Conservation (phyloP, 352 stramenopile genomes). For the Thalassiosira livingstoniorum region DNA sequence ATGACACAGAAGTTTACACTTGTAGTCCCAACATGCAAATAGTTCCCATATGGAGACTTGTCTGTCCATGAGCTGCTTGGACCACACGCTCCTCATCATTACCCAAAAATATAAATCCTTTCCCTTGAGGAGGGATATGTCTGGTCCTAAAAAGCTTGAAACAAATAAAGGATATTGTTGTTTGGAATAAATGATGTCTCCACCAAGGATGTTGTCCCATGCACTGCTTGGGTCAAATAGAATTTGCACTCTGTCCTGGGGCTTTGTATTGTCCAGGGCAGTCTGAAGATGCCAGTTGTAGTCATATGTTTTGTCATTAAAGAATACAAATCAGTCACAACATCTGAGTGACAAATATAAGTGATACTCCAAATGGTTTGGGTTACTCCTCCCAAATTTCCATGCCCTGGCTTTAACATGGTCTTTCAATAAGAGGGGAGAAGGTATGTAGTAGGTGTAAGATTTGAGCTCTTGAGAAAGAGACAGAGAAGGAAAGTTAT, state of each 20-base stretch:
- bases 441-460: background rate
- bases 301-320: no score
- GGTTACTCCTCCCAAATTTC: background rate
- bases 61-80: no score
- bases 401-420: background rate
- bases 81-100: background rate
- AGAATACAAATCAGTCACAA: background rate
- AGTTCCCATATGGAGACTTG: no score
- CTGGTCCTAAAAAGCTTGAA: background rate
- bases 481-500: background rate
- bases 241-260: background rate
- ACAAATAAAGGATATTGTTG: background rate
- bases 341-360: background rate
- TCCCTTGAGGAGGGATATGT: background rate
- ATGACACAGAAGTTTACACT: no score
- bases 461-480: background rate
- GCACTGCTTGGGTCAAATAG: conserved; percentile 5
- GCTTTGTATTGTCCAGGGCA: conserved; percentile 11
- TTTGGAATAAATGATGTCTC: background rate
- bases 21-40: no score
- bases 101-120: conserved; percentile 9
- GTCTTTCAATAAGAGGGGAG: background rate
- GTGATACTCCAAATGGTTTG: background rate
- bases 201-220: background rate
- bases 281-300: background rate